phyloP scores from a whole-genome alignment of 148 eudicot species.

The Vaccinium corymbosum region DNA sequence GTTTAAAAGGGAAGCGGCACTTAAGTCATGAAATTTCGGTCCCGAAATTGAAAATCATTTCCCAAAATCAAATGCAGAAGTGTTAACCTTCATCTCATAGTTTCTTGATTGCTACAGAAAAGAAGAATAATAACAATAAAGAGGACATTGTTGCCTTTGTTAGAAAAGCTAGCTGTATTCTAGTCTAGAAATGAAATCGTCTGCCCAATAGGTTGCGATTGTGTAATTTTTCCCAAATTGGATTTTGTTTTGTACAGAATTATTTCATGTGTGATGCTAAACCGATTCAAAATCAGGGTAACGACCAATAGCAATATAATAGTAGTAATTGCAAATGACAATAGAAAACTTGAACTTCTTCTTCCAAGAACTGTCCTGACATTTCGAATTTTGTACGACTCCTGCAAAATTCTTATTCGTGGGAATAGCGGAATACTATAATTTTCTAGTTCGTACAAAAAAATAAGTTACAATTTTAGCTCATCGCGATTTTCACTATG shows the following conservation, averaged over 20 bases:
- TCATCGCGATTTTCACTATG: background rate
- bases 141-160: too few relatives aligned
- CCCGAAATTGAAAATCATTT: too few relatives aligned
- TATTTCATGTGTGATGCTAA: background rate
- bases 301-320: background rate
- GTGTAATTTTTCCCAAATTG: too few relatives aligned
- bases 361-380: background rate
- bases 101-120: too few relatives aligned
- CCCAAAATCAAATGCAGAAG: too few relatives aligned
- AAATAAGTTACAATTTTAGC: background rate
- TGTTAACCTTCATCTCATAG: too few relatives aligned
- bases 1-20: background rate
- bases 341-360: background rate
- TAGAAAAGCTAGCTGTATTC: too few relatives aligned
- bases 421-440: background rate
- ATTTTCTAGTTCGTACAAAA: background rate
- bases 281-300: background rate
- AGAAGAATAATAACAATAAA: too few relatives aligned
- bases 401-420: background rate
- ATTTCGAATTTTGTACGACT: background rate
- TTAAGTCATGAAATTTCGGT: too few relatives aligned
- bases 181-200: too few relatives aligned
- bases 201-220: too few relatives aligned
- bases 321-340: background rate
- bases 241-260: background rate